Conservation (phyloP, 768 basidiomycete genomes). For the Holtermanniella nyarrowii region DNA sequence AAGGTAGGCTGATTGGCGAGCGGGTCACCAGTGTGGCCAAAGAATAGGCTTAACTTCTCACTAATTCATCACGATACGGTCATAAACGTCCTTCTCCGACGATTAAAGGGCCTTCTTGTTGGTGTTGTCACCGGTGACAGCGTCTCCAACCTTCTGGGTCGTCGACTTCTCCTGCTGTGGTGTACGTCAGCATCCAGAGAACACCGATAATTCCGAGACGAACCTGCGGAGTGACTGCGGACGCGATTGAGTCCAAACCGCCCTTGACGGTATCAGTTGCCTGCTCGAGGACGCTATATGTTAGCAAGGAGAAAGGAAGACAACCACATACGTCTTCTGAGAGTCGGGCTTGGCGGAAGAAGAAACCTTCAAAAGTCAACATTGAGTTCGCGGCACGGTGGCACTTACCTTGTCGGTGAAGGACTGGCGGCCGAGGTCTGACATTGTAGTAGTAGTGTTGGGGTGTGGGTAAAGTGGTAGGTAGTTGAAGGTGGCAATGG, state of each 20-base stretch:
- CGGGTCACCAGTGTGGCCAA: too few species aligned
- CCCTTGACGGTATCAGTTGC: constrained; percentile 15
- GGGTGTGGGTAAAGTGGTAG: too few species aligned
- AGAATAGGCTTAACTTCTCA: too few species aligned
- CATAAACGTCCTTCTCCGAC: too few species aligned
- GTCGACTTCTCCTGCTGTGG: constrained; percentile 7
- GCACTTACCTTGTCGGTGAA: constrained; percentile 1
- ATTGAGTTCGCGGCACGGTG: neutral
- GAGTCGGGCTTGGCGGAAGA: constrained; percentile 7
- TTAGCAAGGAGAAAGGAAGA: neutral
- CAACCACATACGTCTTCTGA: neutral
- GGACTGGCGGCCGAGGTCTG: constrained; percentile 11
- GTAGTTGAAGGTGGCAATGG: too few species aligned
- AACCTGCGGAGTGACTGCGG: constrained; percentile 7
- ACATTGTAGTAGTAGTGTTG: too few species aligned
- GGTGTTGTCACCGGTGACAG: constrained; percentile 9
- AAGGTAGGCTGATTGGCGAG: too few species aligned
- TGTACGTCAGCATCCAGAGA: neutral
- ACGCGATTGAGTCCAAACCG: constrained; percentile 11
- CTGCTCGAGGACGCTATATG: constrained; percentile 5
- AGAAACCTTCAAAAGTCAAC: neutral
- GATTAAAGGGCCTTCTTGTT: constrained; percentile 7
- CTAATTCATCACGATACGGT: too few species aligned
- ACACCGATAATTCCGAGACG: neutral
- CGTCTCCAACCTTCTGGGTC: constrained; percentile 8